Evolutionary conservation across 352 stramenopile genomes (phyloP).

Genomic region (Globisporangium echinulatum): DNA sequence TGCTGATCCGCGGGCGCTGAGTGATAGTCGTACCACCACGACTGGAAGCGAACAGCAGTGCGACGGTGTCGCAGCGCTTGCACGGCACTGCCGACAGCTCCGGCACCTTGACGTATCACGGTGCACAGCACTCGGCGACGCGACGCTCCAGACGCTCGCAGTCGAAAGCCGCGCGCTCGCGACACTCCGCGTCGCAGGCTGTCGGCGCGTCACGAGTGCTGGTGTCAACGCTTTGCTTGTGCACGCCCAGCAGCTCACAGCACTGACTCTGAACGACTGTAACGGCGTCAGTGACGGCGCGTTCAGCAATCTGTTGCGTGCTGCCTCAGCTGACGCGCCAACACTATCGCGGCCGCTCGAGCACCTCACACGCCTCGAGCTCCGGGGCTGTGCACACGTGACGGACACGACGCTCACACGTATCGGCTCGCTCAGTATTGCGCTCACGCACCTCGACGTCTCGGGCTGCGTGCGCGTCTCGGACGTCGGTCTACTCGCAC

Average conservation of each 20-base stretch:
- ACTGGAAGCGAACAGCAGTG: not conserved
- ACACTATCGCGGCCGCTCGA: not conserved
- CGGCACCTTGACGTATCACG: slow-evolving; percentile 45
- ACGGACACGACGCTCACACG: slow-evolving; percentile 35
- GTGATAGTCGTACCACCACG: not conserved
- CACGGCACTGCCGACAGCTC: slow-evolving; percentile 24
- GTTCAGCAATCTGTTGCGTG: slow-evolving; percentile 9
- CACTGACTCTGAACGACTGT: slow-evolving; percentile 21
- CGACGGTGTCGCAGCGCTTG: slow-evolving; percentile 34
- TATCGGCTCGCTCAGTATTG: slow-evolving; percentile 37
- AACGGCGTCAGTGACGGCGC: slow-evolving; percentile 36
- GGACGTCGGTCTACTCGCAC: slow-evolving; percentile 71
- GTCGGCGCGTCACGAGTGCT: slow-evolving; percentile 18
- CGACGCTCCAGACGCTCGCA: slow-evolving; percentile 21
- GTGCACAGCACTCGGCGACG: slow-evolving; percentile 39
- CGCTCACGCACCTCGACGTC: slow-evolving; percentile 76
- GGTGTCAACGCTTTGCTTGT: slow-evolving; percentile 20
- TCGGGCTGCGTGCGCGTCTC: slow-evolving; percentile 63
- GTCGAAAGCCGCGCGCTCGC: slow-evolving; percentile 15
- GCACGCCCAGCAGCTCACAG: slow-evolving; percentile 20
- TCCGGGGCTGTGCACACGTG: slow-evolving; percentile 33
- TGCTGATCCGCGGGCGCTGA: slow-evolving; percentile 15
- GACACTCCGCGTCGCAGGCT: slow-evolving; percentile 19
- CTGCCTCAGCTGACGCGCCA: not conserved
- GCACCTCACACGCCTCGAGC: slow-evolving; percentile 28